These are phyloP conservation scores for Pleurotus cornucopiae DNA, from an alignment of 768 basidiomycete genomes.

Conservation along the genomic window DNA sequence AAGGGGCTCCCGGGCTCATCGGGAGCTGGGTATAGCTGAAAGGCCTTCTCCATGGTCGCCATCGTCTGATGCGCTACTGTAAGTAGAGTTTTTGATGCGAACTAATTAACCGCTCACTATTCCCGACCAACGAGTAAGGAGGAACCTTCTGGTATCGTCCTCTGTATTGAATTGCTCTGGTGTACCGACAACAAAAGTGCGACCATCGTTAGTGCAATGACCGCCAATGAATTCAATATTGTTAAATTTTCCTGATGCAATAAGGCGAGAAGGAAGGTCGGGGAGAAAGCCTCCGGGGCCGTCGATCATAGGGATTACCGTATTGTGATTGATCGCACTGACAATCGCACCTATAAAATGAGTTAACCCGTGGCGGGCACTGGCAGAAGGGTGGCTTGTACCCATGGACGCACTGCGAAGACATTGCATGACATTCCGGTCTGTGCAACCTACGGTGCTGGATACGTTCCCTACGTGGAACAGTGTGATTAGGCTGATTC, in stretches of 20 bases:
- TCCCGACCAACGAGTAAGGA: constrained; percentile 30
- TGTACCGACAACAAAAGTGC: constrained; percentile 32
- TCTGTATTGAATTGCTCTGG: constrained; percentile 34
- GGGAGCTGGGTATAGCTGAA: constrained; percentile 34
- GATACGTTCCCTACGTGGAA: constrained; percentile 22
- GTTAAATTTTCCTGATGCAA: constrained; percentile 26
- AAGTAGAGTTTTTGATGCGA: too few relatives aligned
- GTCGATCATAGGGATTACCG: constrained; percentile 26
- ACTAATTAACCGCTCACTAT: constrained; percentile 22
- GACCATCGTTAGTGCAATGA: constrained; percentile 40
- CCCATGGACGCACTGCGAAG: constrained; percentile 32
- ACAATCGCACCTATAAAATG: constrained; percentile 27
- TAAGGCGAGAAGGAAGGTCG: constrained; percentile 31
- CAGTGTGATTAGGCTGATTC: not conserved
- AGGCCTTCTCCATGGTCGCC: constrained; percentile 27
- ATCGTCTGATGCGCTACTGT: constrained; percentile 22
- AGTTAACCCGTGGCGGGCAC: not conserved
- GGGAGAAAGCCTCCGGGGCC: constrained; percentile 25
- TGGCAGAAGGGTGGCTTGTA: constrained; percentile 3
- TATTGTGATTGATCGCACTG: constrained; percentile 33
- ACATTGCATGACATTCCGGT: constrained; percentile 22
- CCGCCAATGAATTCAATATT: constrained; percentile 33
- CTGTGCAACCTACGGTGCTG: constrained; percentile 23
- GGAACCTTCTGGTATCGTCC: constrained; percentile 30
- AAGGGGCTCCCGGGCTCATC: constrained; percentile 29